Evolutionary conservation across 148 eudicot species (phyloP).

Genomic region (Gaultheria prostrata): DNA sequence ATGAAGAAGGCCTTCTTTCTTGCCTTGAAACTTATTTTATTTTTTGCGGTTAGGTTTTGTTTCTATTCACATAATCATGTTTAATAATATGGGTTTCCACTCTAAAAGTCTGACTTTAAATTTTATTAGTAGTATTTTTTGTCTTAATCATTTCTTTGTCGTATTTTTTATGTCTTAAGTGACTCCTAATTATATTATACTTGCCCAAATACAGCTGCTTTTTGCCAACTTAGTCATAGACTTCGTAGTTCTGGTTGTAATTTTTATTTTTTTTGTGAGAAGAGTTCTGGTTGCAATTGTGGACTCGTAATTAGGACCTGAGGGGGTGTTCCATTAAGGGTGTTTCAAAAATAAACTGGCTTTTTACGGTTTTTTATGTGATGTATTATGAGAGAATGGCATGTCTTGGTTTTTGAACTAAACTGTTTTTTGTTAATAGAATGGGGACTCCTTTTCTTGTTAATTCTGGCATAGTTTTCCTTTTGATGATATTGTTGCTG

Average conservation of each 20-base stretch:
- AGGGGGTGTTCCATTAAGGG: too few relatives aligned
- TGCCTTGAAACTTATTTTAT: neutral
- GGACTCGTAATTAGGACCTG: neutral
- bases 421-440: too few relatives aligned
- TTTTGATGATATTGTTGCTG: too few relatives aligned
- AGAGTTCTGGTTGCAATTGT: neutral
- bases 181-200: neutral
- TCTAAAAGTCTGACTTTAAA: too few relatives aligned
- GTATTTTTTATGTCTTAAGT: too few relatives aligned
- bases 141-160: neutral
- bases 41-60: neutral
- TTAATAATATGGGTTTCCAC: neutral
- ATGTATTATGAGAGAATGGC: too few relatives aligned
- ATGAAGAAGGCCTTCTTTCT: neutral
- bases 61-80: neutral
- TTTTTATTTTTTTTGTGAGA: neutral
- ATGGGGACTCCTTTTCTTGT: too few relatives aligned
- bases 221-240: neutral
- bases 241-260: neutral
- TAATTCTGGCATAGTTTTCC: too few relatives aligned
- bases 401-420: too few relatives aligned
- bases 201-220: neutral
- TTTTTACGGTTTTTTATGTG: too few relatives aligned
- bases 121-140: too few relatives aligned
- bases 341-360: too few relatives aligned